Conservation (phyloP, 495 filamentous ascomycete genomes). For the Neurospora cerealis region DNA sequence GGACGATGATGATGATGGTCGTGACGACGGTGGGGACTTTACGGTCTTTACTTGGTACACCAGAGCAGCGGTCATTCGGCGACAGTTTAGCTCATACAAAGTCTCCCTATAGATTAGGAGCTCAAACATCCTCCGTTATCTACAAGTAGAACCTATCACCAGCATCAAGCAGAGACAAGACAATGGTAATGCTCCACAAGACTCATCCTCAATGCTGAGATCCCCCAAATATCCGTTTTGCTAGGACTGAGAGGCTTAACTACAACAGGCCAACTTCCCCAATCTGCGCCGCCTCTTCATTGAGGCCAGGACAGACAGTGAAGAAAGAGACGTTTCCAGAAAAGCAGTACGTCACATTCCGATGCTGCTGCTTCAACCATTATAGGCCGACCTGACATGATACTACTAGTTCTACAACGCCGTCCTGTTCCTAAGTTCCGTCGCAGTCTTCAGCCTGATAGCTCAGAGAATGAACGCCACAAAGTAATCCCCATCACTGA, state of each 20-base stretch:
- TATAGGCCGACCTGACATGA: background rate
- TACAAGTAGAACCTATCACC: background rate
- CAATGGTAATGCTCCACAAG: background rate
- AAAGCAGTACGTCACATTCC: constrained; percentile 58
- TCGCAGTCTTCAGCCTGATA: constrained; percentile 83
- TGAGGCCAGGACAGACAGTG: constrained; percentile 83
- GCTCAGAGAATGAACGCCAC: constrained; percentile 56
- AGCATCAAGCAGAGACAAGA: background rate
- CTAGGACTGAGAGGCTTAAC: background rate
- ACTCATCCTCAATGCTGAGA: background rate
- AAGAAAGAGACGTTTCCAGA: constrained; percentile 89
- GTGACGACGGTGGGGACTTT: background rate
- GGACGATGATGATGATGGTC: background rate
- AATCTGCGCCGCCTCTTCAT: constrained; percentile 95
- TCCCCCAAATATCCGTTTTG: background rate
- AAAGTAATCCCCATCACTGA: constrained; percentile 15
- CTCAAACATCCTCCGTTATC: background rate
- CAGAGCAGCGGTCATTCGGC: background rate
- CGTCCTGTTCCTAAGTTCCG: constrained; percentile 88
- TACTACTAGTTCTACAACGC: constrained; percentile 83
- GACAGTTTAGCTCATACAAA: no score
- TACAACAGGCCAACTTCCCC: constrained; percentile 67
- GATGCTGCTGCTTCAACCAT: background rate
- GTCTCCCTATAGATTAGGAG: background rate
- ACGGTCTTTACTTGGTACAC: background rate